Evolutionary conservation across 2,329 filamentous ascomycete genomes (phyloP).

Genomic region (Rutstroemia sp.): DNA sequence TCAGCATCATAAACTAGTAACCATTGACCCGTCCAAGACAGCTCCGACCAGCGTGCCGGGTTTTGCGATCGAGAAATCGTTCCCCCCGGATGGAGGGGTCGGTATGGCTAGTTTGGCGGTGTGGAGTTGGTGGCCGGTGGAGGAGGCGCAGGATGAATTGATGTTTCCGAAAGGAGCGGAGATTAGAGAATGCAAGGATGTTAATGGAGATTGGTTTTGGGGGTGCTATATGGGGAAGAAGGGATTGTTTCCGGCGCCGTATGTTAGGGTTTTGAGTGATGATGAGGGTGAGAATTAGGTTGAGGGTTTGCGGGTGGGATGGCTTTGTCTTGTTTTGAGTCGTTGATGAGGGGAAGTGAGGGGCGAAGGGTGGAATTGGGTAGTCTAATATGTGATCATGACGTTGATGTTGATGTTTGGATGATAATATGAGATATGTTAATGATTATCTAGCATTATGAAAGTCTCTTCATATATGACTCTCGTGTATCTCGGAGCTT

Average conservation of each 20-base stretch:
- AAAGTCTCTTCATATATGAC: too few species aligned
- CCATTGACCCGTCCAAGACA: conserved; percentile 42
- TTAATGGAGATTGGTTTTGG: conserved; percentile 87
- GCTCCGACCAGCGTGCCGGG: conserved; percentile 24
- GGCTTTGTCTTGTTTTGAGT: too few species aligned
- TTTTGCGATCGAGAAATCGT: conserved; percentile 30
- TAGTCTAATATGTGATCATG: not conserved
- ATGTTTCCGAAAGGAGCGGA: conserved; percentile 78
- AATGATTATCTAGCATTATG: not conserved
- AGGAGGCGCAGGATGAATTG: conserved; percentile 61
- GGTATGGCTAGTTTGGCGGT: conserved; percentile 56
- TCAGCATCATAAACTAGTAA: conserved; percentile 41
- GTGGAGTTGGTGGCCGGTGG: conserved; percentile 73
- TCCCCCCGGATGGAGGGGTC: conserved; percentile 70
- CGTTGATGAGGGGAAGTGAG: not conserved
- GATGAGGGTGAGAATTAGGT: not conserved
- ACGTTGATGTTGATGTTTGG: not conserved
- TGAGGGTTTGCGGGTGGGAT: not conserved
- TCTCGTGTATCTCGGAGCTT: too few species aligned
- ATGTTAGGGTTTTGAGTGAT: conserved; percentile 48
- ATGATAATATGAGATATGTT: not conserved
- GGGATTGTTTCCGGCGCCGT: conserved; percentile 74
- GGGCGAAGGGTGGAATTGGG: not conserved
- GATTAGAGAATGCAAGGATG: conserved; percentile 73
- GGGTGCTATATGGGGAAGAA: conserved; percentile 76